phyloP scores from a whole-genome alignment of 257 asterid genomes.

The Craterostigma plantagineum region DNA sequence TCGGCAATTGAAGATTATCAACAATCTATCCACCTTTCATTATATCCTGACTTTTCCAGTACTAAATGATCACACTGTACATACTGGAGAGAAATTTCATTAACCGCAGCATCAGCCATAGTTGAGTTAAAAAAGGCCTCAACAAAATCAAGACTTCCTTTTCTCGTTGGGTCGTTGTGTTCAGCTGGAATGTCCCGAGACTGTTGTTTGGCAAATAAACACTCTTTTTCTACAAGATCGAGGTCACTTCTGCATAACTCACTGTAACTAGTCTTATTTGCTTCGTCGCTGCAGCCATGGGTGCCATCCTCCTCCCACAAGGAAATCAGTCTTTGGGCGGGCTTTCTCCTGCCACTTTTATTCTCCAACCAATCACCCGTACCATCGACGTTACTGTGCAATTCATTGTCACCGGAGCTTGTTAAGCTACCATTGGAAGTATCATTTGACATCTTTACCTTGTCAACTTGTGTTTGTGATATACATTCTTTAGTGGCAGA shows the following conservation, averaged over 20 bases:
- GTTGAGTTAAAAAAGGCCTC: conserved; percentile 18
- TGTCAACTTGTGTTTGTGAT: conserved; percentile 9
- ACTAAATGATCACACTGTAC: conserved; percentile 24
- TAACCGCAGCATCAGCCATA: conserved; percentile 23
- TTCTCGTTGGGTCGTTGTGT: conserved; percentile 7
- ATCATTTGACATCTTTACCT: conserved; percentile 14
- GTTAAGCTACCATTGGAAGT: conserved; percentile 11
- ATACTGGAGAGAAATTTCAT: conserved; percentile 19
- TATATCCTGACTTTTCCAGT: conserved; percentile 19
- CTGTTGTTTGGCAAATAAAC: conserved; percentile 9
- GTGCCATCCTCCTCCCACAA: conserved; percentile 39
- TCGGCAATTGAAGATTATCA: neutral
- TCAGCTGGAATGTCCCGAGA: conserved; percentile 9
- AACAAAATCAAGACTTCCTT: conserved; percentile 12
- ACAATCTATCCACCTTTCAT: conserved; percentile 27
- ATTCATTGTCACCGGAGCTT: conserved; percentile 14
- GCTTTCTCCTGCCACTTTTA: conserved; percentile 25
- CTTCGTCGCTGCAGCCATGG: conserved; percentile 17
- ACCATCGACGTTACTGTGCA: conserved; percentile 12
- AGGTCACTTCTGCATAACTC: conserved; percentile 17
- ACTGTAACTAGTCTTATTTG: conserved; percentile 20
- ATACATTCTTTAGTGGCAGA: no score
- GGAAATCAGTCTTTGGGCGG: conserved; percentile 45
- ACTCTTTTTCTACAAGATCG: conserved; percentile 11
- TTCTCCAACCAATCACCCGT: conserved; percentile 28